Conservation (phyloP, 2,329 filamentous ascomycete genomes). For the Phyllosticta ampelicida region DNA sequence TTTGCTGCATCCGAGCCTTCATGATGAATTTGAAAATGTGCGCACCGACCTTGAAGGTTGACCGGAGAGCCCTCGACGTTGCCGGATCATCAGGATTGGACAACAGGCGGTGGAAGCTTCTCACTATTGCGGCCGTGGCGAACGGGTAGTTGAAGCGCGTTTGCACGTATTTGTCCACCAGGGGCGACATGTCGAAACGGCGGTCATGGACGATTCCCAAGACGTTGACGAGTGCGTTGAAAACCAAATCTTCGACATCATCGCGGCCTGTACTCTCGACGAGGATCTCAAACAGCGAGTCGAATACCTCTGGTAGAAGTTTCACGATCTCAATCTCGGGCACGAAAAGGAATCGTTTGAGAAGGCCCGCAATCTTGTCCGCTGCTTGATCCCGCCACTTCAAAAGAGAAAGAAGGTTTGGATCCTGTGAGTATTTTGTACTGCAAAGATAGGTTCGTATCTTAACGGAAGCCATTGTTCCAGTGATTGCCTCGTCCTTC, state of each 20-base stretch:
- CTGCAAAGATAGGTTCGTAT: conserved; percentile 85
- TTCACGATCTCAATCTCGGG: conserved; percentile 98
- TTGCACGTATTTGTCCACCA: conserved; percentile 87
- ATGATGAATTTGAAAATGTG: conserved; percentile 94
- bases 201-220: conserved; percentile 90
- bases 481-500: conserved; percentile 65
- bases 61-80: conserved; percentile 71
- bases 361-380: conserved; percentile 59
- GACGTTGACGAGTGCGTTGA: conserved; percentile 79
- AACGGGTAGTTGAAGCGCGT: conserved; percentile 87
- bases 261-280: conserved; percentile 86
- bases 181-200: conserved; percentile 78
- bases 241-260: conserved; percentile 85
- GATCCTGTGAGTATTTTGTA: conserved; percentile 88
- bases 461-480: conserved; percentile 66
- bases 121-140: conserved; percentile 75
- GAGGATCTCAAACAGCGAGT: conserved; percentile 81
- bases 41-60: conserved; percentile 88
- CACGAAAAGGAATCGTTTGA: conserved; percentile 82
- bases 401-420: conserved; percentile 69
- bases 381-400: conserved; percentile 72
- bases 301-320: conserved; percentile 76
- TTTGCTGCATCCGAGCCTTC: conserved; percentile 75
- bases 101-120: conserved; percentile 75
- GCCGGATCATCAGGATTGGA: conserved; percentile 74